Conservation (phyloP, 2,329 filamentous ascomycete genomes). For the Lasiodiplodia theobromae region DNA sequence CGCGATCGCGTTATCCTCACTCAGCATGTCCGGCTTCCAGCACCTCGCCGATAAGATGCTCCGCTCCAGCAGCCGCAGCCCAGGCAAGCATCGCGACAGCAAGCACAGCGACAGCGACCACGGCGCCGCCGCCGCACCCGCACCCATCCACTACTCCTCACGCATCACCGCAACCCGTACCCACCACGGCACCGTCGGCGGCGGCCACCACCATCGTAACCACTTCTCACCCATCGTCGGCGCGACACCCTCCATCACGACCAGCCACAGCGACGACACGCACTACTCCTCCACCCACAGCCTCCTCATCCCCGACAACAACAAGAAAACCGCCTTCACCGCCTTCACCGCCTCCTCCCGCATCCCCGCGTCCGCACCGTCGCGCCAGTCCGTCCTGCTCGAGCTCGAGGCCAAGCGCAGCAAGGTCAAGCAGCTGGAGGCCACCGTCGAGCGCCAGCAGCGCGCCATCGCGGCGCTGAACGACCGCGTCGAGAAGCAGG, state of each 20-base stretch:
- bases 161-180: background rate
- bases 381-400: background rate
- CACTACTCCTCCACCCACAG: background rate
- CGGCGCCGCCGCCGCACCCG: background rate
- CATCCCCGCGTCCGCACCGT: background rate
- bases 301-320: no score
- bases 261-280: no score
- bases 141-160: background rate
- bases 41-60: background rate
- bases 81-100: background rate
- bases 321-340: background rate
- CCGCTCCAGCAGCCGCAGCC: background rate
- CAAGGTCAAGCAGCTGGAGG: background rate
- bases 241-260: no score
- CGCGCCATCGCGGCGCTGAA: background rate
- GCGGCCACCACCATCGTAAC: no score
- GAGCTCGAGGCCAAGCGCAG: background rate
- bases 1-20: background rate
- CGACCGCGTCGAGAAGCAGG: background rate
- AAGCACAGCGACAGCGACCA: background rate
- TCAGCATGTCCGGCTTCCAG: slow-evolving; percentile 8
- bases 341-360: background rate
- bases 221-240: no score
- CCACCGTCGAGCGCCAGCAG: background rate
- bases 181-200: background rate